Conservation (phyloP, 768 basidiomycete species). For the Hygrophorus russula region DNA sequence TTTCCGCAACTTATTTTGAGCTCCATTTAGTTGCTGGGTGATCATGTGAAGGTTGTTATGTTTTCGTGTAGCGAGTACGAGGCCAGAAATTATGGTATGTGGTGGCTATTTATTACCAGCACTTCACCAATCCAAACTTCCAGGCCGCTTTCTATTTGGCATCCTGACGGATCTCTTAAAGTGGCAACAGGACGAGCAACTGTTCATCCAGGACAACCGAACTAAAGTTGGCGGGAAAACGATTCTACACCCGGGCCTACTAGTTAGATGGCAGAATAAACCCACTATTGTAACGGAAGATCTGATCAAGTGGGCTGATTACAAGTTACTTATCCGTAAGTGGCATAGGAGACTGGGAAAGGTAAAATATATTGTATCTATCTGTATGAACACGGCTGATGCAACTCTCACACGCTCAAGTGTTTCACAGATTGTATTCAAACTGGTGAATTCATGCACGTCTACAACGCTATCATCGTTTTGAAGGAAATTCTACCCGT, state of each 20-base stretch:
- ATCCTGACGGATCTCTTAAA: slow-evolving; percentile 66
- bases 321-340: slow-evolving; percentile 64
- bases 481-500: slow-evolving; percentile 84
- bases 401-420: slow-evolving; percentile 24
- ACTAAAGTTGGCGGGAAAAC: slow-evolving; percentile 51
- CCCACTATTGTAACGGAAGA: slow-evolving; percentile 23
- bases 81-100: slow-evolving; percentile 83
- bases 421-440: slow-evolving; percentile 72
- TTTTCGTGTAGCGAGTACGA: slow-evolving; percentile 96
- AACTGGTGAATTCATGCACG: slow-evolving; percentile 91
- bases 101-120: not conserved
- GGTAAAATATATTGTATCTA: slow-evolving; percentile 26
- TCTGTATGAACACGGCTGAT: not conserved
- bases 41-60: slow-evolving; percentile 72
- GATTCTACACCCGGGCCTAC: slow-evolving; percentile 59
- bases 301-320: slow-evolving; percentile 57
- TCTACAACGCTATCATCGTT: slow-evolving; percentile 93
- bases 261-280: slow-evolving; percentile 37
- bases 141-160: slow-evolving; percentile 81
- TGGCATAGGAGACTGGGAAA: slow-evolving; percentile 72
- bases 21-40: slow-evolving; percentile 60
- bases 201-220: slow-evolving; percentile 63
- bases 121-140: slow-evolving; percentile 1
- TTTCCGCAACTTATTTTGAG: not conserved
- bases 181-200: slow-evolving; percentile 71